These are phyloP conservation scores for Cyclotella sp. DNA, from an alignment of 108 stramenopile species.

Conservation along the genomic window DNA sequence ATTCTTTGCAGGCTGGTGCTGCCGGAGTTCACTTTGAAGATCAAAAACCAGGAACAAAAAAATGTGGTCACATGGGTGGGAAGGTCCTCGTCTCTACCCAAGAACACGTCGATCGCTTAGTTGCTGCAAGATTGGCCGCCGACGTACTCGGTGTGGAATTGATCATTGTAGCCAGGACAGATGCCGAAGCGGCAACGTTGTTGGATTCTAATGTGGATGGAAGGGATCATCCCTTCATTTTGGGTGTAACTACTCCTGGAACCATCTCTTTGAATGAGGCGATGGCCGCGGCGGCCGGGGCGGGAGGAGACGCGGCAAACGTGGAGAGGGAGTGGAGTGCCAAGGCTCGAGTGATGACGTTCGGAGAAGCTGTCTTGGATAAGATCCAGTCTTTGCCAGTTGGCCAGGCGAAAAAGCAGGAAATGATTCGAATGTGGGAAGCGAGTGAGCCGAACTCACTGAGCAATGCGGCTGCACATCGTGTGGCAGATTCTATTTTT, in stretches of 20 bases:
- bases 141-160: conserved; percentile 90
- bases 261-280: conserved; percentile 68
- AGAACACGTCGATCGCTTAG: conserved; percentile 95
- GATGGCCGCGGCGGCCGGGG: conserved; percentile 55
- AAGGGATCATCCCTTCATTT: conserved; percentile 96
- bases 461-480: conserved; percentile 83
- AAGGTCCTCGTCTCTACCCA: conserved; percentile 94
- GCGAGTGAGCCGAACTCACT: conserved; percentile 81
- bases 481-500: conserved; percentile 82
- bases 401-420: conserved; percentile 49
- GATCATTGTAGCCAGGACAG: conserved; percentile 92
- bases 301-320: conserved; percentile 39
- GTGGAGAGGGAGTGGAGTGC: conserved; percentile 68
- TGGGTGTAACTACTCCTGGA: conserved; percentile 83
- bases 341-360: conserved; percentile 81
- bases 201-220: conserved; percentile 94
- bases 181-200: conserved; percentile 97
- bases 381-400: conserved; percentile 61
- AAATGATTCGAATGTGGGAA: conserved; percentile 80
- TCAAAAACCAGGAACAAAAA: conserved; percentile 96
- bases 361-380: conserved; percentile 84
- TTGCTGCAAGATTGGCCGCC: conserved; percentile 90
- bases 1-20: conserved; percentile 71
- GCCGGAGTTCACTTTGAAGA: conserved; percentile 88
- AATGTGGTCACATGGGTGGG: conserved; percentile 97